phyloP scores from a whole-genome alignment of 352 stramenopile genomes.

The Globisporangium splendens region DNA sequence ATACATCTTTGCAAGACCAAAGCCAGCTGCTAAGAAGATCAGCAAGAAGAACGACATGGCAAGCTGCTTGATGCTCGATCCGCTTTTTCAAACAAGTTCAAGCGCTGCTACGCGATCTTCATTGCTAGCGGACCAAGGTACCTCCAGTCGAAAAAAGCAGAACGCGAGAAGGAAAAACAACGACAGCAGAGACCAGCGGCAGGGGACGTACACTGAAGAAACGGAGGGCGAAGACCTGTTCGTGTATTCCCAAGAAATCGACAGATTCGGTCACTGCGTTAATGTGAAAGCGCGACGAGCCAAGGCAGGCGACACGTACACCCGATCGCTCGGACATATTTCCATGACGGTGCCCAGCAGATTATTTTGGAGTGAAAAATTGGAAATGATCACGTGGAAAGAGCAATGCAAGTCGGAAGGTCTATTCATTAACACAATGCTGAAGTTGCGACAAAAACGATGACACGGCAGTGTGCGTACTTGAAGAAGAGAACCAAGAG shows the following conservation, averaged over 20 bases:
- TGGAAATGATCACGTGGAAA: background rate
- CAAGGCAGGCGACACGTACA: slow-evolving; percentile 38
- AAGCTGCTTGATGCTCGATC: slow-evolving; percentile 58
- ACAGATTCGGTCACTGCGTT: slow-evolving; percentile 44
- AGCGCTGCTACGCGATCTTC: background rate
- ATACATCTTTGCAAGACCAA: slow-evolving; percentile 53
- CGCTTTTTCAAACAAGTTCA: slow-evolving; percentile 42
- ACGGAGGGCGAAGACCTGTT: slow-evolving; percentile 10
- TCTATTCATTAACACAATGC: background rate
- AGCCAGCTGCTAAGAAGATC: slow-evolving; percentile 19
- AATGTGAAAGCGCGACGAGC: slow-evolving; percentile 35
- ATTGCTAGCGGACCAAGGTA: background rate
- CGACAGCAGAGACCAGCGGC: background rate
- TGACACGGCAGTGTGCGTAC: too few species aligned
- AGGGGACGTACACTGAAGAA: background rate
- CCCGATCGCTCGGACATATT: slow-evolving; percentile 42
- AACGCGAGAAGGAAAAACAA: slow-evolving; percentile 2
- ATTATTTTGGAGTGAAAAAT: background rate
- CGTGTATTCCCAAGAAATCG: slow-evolving; percentile 41
- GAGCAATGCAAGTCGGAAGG: background rate
- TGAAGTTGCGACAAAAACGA: background rate
- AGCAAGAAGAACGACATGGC: slow-evolving; percentile 23
- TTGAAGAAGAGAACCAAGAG: too few species aligned
- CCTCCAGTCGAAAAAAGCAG: slow-evolving; percentile 9
- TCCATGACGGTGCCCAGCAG: slow-evolving; percentile 10